Conservation (phyloP, 225 moss, liverwort and hornwort genomes). For the Physcomitrium patens region DNA sequence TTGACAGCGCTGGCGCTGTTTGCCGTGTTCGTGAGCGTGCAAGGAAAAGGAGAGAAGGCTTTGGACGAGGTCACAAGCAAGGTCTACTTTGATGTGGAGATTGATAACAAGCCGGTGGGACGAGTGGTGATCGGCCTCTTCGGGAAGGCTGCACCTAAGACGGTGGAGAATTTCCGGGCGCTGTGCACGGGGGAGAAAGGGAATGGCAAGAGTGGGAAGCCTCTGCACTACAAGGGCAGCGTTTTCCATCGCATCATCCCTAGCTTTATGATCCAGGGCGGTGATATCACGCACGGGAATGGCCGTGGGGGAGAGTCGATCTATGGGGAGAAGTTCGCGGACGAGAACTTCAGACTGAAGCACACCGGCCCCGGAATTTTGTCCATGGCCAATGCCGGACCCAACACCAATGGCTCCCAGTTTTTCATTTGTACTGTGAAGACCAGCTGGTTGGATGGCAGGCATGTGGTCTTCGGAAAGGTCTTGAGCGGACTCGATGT, state of each 20-base stretch:
- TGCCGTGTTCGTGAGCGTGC: constrained; percentile 36
- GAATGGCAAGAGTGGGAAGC: constrained; percentile 42
- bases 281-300: constrained; percentile 86
- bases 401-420: constrained; percentile 90
- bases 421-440: constrained; percentile 96
- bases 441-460: constrained; percentile 87
- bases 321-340: constrained; percentile 85
- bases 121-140: constrained; percentile 82
- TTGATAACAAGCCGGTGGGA: constrained; percentile 58
- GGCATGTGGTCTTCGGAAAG: constrained; percentile 74
- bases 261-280: constrained; percentile 96
- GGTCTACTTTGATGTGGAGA: constrained; percentile 86
- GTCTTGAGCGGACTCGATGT: constrained; percentile 74
- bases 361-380: constrained; percentile 83
- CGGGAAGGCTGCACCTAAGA: constrained; percentile 86
- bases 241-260: constrained; percentile 93
- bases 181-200: constrained; percentile 58
- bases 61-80: constrained; percentile 77
- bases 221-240: constrained; percentile 59
- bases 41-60: constrained; percentile 50
- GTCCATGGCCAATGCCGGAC: constrained; percentile 95
- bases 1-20: constrained; percentile 33
- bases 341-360: constrained; percentile 93
- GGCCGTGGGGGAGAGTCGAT: constrained; percentile 94
- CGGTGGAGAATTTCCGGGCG: constrained; percentile 66